phyloP scores from a whole-genome alignment of 1,139 yeast genomes.

The Blastobotrys capitulatus region DNA sequence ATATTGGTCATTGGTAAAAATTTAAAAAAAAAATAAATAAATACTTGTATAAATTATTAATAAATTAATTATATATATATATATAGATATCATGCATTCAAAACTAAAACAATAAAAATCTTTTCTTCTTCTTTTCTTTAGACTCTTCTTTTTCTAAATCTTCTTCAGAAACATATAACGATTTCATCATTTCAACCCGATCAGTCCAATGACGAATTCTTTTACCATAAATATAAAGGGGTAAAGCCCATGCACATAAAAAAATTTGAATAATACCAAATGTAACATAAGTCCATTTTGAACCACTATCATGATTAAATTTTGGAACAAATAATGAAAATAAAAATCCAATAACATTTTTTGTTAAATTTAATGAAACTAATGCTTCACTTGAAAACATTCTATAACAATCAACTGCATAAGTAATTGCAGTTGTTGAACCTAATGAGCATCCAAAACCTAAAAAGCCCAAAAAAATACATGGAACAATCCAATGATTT shows the following conservation, averaged over 20 bases:
- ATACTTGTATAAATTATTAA: neutral
- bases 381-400: conserved; percentile 56
- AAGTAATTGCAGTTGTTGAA: conserved; percentile 57
- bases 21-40: neutral
- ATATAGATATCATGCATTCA: neutral
- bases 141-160: neutral
- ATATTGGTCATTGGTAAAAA: conserved; percentile 13
- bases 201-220: conserved; percentile 44
- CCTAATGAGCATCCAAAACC: conserved; percentile 59
- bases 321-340: conserved; percentile 53
- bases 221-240: conserved; percentile 54
- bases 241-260: conserved; percentile 47
- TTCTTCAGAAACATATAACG: conserved; percentile 21
- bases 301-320: conserved; percentile 42
- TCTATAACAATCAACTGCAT: conserved; percentile 53
- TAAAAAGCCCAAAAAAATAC: conserved; percentile 49
- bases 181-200: conserved; percentile 23
- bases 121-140: neutral
- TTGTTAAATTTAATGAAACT: conserved; percentile 50
- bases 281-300: conserved; percentile 45
- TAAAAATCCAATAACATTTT: conserved; percentile 51
- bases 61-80: neutral
- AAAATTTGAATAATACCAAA: conserved; percentile 51
- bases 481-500: conserved; percentile 57
- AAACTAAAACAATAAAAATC: neutral